Evolutionary conservation across 176 grass and related monocot species (phyloP).

Genomic region (Oropetium thomaeum): DNA sequence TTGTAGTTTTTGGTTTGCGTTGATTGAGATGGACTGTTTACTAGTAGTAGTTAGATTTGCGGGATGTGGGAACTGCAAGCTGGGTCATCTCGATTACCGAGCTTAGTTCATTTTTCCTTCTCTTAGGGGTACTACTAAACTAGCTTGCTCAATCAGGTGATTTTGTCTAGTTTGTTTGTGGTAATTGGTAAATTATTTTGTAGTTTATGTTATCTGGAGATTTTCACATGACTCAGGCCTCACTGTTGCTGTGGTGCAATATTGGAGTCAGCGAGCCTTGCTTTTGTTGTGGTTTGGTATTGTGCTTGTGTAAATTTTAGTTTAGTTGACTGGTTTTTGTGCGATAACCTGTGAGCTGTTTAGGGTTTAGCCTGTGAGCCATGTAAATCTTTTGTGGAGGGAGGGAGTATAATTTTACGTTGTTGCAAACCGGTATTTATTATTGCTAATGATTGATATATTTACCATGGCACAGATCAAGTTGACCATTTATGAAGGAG

Average conservation of each 20-base stretch:
- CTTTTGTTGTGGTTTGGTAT: background rate
- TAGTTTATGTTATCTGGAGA: background rate
- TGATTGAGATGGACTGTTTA: background rate
- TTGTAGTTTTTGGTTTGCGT: background rate
- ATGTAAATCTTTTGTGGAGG: too few relatives aligned
- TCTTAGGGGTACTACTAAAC: background rate
- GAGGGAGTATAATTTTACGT: too few relatives aligned
- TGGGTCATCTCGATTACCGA: background rate
- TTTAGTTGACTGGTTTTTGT: background rate
- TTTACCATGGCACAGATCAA: slow-evolving; percentile 48
- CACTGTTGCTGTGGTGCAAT: background rate
- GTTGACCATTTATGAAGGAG: slow-evolving; percentile 96
- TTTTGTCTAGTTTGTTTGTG: background rate
- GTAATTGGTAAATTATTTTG: background rate
- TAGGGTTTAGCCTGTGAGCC: too few relatives aligned
- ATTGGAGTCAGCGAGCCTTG: background rate
- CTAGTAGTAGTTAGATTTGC: background rate
- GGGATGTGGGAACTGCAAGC: background rate
- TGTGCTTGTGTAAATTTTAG: background rate
- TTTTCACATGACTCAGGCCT: background rate
- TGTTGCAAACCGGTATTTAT: slow-evolving; percentile 4
- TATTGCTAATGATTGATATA: slow-evolving; percentile 17
- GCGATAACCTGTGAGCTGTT: background rate
- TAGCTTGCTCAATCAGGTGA: background rate
- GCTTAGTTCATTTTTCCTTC: background rate